Evolutionary conservation across 768 basidiomycete genomes (phyloP).

Genomic region (Pisolithus tinctorius): DNA sequence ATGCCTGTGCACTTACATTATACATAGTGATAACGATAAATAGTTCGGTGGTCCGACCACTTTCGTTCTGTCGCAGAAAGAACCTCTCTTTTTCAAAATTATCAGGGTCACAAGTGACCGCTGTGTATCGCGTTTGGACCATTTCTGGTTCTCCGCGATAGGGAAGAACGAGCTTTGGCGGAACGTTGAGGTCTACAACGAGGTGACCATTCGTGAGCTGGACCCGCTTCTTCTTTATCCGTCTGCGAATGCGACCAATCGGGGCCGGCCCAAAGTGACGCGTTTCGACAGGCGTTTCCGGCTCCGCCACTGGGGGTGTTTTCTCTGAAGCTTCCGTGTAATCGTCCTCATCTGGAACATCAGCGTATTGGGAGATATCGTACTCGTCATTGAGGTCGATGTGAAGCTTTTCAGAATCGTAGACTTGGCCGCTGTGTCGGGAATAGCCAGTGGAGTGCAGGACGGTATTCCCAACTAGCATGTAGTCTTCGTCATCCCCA

Average conservation of each 20-base stretch:
- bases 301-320: slow-evolving; percentile 28
- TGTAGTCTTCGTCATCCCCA: slow-evolving; percentile 67
- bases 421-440: slow-evolving; percentile 9
- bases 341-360: slow-evolving; percentile 15
- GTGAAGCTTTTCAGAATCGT: slow-evolving; percentile 20
- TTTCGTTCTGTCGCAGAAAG: slow-evolving; percentile 78
- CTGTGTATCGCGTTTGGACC: slow-evolving; percentile 71
- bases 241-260: slow-evolving; percentile 63
- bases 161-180: slow-evolving; percentile 75
- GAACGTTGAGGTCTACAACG: slow-evolving; percentile 78
- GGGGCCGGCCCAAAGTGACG: slow-evolving; percentile 89
- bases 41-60: slow-evolving; percentile 75
- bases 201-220: slow-evolving; percentile 84
- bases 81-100: slow-evolving; percentile 82
- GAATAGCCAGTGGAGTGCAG: slow-evolving; percentile 47
- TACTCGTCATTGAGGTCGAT: slow-evolving; percentile 15
- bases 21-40: slow-evolving; percentile 97
- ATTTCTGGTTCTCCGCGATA: slow-evolving; percentile 67
- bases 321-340: slow-evolving; percentile 17
- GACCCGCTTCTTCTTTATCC: slow-evolving; percentile 77
- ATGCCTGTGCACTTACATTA: slow-evolving; percentile 56
- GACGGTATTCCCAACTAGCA: slow-evolving; percentile 48
- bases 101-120: slow-evolving; percentile 91
- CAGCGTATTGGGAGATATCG: slow-evolving; percentile 28
- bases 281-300: slow-evolving; percentile 54